phyloP scores from a whole-genome alignment of 148 eudicot species.

The Camellia japonica region DNA sequence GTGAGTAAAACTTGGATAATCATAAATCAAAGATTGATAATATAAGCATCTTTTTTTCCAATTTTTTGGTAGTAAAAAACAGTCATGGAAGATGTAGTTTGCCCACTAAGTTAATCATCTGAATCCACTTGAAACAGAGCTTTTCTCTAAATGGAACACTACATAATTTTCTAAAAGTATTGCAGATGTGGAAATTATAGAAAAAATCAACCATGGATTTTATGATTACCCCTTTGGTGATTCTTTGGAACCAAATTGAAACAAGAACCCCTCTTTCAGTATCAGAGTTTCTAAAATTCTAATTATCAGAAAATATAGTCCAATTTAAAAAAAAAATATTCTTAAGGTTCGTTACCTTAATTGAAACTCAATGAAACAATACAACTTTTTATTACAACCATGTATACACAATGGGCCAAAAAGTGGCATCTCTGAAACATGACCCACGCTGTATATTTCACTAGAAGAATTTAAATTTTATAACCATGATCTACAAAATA shows the following conservation, averaged over 20 bases:
- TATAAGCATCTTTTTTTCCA: too few species aligned
- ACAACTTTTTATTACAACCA: neutral
- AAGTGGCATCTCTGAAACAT: neutral
- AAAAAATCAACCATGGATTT: conserved; percentile 2
- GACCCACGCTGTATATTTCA: neutral
- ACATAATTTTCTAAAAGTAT: neutral
- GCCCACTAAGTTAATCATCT: neutral
- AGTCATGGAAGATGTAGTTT: neutral
- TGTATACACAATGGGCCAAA: neutral
- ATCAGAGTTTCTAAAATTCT: neutral
- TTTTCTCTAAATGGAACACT: neutral
- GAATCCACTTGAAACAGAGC: neutral
- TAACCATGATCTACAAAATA: neutral
- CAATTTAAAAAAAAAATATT: neutral
- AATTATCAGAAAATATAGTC: neutral
- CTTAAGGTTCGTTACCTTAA: neutral
- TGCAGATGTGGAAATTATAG: neutral
- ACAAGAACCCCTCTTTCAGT: neutral
- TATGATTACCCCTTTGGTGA: neutral
- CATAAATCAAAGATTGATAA: neutral
- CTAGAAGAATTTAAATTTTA: neutral
- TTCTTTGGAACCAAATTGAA: neutral
- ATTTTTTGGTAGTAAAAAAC: too few species aligned
- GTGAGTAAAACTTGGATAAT: neutral
- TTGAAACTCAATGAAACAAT: neutral